Evolutionary conservation across 805 yeast species (phyloP), one percentile per base, ranked within the genome.

Genomic region (Blastobotrys attinorum): DNA sequence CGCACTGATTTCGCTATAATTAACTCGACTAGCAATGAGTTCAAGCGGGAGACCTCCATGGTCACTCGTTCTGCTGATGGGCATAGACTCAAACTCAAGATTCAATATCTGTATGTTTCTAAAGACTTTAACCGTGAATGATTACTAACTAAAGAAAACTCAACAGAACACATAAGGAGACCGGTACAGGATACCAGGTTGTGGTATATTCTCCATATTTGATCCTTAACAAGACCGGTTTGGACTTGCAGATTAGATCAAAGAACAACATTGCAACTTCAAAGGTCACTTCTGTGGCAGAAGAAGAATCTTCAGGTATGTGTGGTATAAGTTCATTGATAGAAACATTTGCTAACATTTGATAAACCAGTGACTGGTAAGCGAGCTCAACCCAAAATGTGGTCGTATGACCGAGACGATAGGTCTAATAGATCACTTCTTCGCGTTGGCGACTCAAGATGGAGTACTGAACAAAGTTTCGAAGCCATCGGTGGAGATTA

Each of bases 401-500:
- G 92, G 66, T 90, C 98, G 0, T 90, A 86, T 57, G 81, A 76
- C 20, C 67, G 66, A 11, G 74, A 71, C 27, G 81, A 76, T 40
- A 73, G 79, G 22, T 73, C 71, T 34, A 81, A 82, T 53, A 69
- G 94, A 46, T 94, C 89, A 0, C 56, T 72, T 21, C 54, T 89
- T 4, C 72, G 74, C 47, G 70, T 85, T 17, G 83, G 75, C 0
- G 84, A 83, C 43, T 81, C 95, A 0, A 69, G 70, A 4, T 75
- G 84, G 75, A 83, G 96, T 50, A 59, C 68, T 1, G 84, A 86
- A 1, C 67, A 86, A 39, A 81, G 95, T 58, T 79, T 92, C 55
- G 96, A 89, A 58, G 94, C 95, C 3, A 73, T 90, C 44, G 98
- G 98, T 0, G 90, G 88, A 50, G 69, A 79, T 1, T 71, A 75